phyloP scores from a whole-genome alignment of 139 green algal genomes.

The Desmodesmus armatus region DNA sequence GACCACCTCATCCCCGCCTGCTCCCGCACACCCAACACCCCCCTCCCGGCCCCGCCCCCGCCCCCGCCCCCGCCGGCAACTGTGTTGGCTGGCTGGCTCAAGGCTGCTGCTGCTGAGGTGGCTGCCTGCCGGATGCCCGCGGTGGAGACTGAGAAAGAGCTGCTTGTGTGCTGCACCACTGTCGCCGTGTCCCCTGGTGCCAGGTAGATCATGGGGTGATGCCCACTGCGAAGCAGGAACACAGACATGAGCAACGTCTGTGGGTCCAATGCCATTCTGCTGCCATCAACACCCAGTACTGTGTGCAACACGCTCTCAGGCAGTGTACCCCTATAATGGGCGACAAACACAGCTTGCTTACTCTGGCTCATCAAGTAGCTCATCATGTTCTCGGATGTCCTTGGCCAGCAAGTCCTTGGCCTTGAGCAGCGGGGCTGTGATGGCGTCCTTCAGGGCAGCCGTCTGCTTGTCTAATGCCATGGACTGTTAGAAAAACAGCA shows the following conservation, averaged over 20 bases:
- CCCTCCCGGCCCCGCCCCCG: neutral
- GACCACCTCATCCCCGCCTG: neutral
- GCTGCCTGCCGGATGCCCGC: neutral
- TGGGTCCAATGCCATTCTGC: neutral
- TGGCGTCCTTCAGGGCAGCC: conserved; percentile 20
- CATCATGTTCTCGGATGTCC: conserved; percentile 1
- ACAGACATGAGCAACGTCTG: neutral
- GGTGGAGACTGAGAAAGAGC: neutral
- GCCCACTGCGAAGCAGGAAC: neutral
- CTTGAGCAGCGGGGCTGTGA: conserved; percentile 20
- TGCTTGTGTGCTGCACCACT: neutral
- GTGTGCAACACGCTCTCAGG: neutral
- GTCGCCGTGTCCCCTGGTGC: neutral
- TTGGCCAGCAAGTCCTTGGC: conserved; percentile 28
- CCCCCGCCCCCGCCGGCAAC: neutral
- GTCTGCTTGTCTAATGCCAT: conserved; percentile 42
- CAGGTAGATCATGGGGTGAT: conserved; percentile 30
- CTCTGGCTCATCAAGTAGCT: neutral
- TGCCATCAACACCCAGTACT: neutral
- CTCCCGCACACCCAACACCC: neutral
- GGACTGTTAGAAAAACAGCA: too few species aligned
- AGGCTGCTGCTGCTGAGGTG: neutral
- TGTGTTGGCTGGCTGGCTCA: neutral
- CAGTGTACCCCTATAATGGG: too few species aligned
- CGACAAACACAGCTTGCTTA: neutral